Percentiles rank a stretch among this genome's conserved stretches.
Evolutionary conservation across 2,329 filamentous ascomycete species (phyloP).

Genomic region (Cordyceps cicadae): DNA sequence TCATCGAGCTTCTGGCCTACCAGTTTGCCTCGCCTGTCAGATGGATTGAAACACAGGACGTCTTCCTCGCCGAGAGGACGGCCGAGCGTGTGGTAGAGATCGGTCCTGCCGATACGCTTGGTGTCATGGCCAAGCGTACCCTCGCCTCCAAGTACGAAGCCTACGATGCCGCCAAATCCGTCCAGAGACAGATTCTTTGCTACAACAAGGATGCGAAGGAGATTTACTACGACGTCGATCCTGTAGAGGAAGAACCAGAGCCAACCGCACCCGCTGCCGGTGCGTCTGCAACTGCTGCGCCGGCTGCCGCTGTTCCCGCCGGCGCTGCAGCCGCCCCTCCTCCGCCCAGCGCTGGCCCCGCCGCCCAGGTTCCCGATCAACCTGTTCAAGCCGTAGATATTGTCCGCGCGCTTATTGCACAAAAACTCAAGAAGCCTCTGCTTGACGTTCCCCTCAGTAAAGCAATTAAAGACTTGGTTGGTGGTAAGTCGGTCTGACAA

Average conservation of each 20-base stretch:
- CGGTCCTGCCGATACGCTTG: constrained; percentile 91
- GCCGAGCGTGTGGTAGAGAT: constrained; percentile 98
- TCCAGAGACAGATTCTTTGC: constrained; percentile 95
- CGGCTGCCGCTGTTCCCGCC: constrained; percentile 47
- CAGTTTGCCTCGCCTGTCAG: constrained; percentile 97
- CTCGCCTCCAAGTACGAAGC: constrained; percentile 96
- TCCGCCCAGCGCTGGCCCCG: constrained; percentile 71
- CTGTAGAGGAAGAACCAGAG: constrained; percentile 80
- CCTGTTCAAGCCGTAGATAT: constrained; percentile 87
- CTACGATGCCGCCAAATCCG: constrained; percentile 92
- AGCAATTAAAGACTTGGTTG: constrained; percentile 96
- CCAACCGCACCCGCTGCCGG: constrained; percentile 42
- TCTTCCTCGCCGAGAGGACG: constrained; percentile 90
- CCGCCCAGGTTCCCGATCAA: constrained; percentile 74
- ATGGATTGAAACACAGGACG: constrained; percentile 99
- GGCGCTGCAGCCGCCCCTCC: constrained; percentile 49
- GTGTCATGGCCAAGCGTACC: constrained; percentile 95
- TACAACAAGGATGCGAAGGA: constrained; percentile 99
- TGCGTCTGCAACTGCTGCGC: constrained; percentile 37
- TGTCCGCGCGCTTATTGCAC: constrained; percentile 79
- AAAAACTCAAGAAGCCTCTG: constrained; percentile 94
- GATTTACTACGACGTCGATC: constrained; percentile 98
- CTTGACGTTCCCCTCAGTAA: constrained; percentile 86
- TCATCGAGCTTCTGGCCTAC: constrained; percentile 97
- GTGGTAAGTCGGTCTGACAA: constrained; percentile 56